Evolutionary conservation across 1,284 basidiomycete species (phyloP).

Genomic region (Pseudozyma tsukubaensis): DNA sequence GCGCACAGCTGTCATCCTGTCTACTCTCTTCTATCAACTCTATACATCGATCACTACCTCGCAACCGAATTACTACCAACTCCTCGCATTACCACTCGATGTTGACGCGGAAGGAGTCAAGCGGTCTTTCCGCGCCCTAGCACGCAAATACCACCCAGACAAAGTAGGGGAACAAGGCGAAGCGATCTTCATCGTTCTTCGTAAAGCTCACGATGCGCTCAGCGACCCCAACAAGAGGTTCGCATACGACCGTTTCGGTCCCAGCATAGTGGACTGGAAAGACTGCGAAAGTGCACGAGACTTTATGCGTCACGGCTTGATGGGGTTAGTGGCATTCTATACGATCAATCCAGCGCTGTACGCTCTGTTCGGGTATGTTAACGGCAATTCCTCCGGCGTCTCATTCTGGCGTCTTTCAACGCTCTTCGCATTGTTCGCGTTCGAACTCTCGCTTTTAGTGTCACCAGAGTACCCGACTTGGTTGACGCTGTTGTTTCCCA

Average conservation of each 20-base stretch:
- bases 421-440: constrained; percentile 45
- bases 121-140: constrained; percentile 79
- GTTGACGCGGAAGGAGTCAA: constrained; percentile 79
- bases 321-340: constrained; percentile 79
- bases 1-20: constrained; percentile 75
- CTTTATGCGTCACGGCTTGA: constrained; percentile 78
- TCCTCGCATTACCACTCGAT: constrained; percentile 75
- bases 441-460: constrained; percentile 63
- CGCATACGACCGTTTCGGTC: constrained; percentile 87
- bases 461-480: constrained; percentile 63
- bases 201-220: constrained; percentile 82
- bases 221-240: constrained; percentile 82
- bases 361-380: constrained; percentile 76
- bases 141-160: constrained; percentile 82
- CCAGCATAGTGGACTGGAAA: constrained; percentile 77
- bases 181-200: constrained; percentile 77
- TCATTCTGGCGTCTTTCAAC: constrained; percentile 67
- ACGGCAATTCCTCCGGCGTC: constrained; percentile 71
- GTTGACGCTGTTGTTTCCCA: constrained; percentile 75
- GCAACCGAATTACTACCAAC: constrained; percentile 79
- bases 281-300: constrained; percentile 77
- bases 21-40: constrained; percentile 78
- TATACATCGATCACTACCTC: constrained; percentile 74
- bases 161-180: constrained; percentile 77
- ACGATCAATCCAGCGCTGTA: constrained; percentile 76